Base-by-base conservation (phyloP, 1,284 basidiomycete species). In the Anthracocystis setariae region DNA sequence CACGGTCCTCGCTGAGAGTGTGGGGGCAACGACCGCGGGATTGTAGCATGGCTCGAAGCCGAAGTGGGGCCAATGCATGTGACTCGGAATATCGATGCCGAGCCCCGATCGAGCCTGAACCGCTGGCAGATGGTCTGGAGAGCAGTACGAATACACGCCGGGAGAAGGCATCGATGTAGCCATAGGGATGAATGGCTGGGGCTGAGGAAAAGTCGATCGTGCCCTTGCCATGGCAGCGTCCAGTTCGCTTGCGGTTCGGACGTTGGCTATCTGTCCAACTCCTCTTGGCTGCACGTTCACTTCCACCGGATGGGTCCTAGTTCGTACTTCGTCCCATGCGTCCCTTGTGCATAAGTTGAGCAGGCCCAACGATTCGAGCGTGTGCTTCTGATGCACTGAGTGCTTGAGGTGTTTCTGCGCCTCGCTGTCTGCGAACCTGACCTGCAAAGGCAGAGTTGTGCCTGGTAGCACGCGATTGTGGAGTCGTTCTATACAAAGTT, bases 391-490 rank as follows among this genome's bases (percentile, higher is more conserved):
- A 51, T 44, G 43, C 1, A 61, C 64, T n/a, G 53, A 55, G n/a
- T 69, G 55, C 43, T 76, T 76, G 53, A 77, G 65, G 8, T 63
- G 61, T 48, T 75, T 78, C 51, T 80, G 78, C 23, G 63, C 75
- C 37, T 80, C 78, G 54, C 75, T 77, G 44, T 80, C 78, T 15
- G 78, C 78, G 39, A 80, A 80, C 17, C 78, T 48, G 13, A 72
- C 77, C 33, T 76, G 76, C 15, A 80, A 46, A 15, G 74, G 72
- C 39, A 70, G 46, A 12, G 66, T 68, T 15, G 65, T 70, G 2
- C 70, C 69, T 2, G 69, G 65, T 17, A 78, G 50, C 10, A 76
- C 50, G 7, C 62, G 62, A 12, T 75, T 75, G 35, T 77, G 65
- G 15, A 80, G 63, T 5, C 68, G 37, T 8, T 79, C 68, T 49